Evolutionary conservation across 2,329 filamentous ascomycete genomes (phyloP), one percentile per base, ranked within the genome.

Genomic region (Alternaria metachromatica): DNA sequence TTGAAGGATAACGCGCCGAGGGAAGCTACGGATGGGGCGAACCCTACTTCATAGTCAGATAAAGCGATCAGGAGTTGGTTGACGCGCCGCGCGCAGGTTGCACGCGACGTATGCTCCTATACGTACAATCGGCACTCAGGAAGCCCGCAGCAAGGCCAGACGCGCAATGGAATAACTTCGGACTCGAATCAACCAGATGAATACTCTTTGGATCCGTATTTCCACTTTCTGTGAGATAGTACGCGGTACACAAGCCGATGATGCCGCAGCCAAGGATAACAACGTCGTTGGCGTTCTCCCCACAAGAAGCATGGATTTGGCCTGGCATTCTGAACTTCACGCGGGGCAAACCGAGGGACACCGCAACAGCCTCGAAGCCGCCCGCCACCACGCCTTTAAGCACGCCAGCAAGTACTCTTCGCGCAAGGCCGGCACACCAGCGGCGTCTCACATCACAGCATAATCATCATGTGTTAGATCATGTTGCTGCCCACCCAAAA

Each of bases 81-180:
- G 44, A 46, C 44, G 44, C 49, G 49, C 8, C 5, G 28, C 9
- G 25, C 37, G 21, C 11, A 23, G 21, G 8, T 21, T 8, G 26
- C 37, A 41, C 21, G 49, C n/a, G 45, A n/a, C 21, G 25, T 12
- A 49, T 10, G 49, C 23, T 21, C 7, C 3, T 12, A 26, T 53
- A 70, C 78, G 18, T 73, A 82, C 91, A 94, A 76, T 94, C 90
- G 33, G 83, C 84, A 0, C 91, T 91, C 9, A 94, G 75, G 72
- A 94, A 95, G 0, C 92, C 92, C 18, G 86, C 92, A 0, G 91
- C 90, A 68, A 87, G 89, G 1, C 92, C 91, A 3, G 90, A 94
- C 0, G 92, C 91, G 28, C 89, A 92, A 11, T 87, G 85, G 78
- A 94, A 93, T 30, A 94, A 84, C 65, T 87, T 76, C 0, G 83